These are phyloP conservation scores for Zygotorulaspora mrakii DNA, from an alignment of 1,139 yeast species.

Conservation along the genomic window DNA sequence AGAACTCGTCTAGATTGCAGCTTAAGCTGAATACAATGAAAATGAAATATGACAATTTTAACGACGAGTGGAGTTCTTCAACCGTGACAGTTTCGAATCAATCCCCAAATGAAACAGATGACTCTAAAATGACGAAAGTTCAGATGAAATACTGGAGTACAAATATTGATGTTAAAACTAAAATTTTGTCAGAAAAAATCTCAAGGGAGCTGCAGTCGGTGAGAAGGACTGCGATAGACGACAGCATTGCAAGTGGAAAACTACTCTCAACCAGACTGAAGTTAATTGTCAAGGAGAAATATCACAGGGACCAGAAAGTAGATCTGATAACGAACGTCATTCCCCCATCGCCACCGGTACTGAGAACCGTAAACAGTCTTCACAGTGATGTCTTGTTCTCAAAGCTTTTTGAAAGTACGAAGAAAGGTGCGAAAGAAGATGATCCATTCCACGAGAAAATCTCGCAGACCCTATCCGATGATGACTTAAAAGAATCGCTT, in stretches of 20 bases:
- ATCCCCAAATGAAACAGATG: neutral
- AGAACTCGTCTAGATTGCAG: slow-evolving; percentile 1
- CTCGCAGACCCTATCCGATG: slow-evolving; percentile 9
- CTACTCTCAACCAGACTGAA: slow-evolving; percentile 8
- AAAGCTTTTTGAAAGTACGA: slow-evolving; percentile 8
- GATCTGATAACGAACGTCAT: neutral
- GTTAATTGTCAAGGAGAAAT: slow-evolving; percentile 6
- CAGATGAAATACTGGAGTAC: slow-evolving; percentile 11
- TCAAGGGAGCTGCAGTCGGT: slow-evolving; percentile 12
- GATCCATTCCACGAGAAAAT: slow-evolving; percentile 7
- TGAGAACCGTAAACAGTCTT: slow-evolving; percentile 8
- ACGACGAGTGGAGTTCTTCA: neutral
- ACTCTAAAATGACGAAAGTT: neutral
- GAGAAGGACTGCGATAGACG: slow-evolving; percentile 6
- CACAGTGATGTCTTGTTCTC: slow-evolving; percentile 7
- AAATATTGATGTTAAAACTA: slow-evolving; percentile 10
- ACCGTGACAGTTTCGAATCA: neutral
- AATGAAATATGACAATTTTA: slow-evolving; percentile 8
- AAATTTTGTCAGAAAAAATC: slow-evolving; percentile 10
- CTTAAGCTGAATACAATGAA: slow-evolving; percentile 18
- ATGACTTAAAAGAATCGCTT: slow-evolving; percentile 7
- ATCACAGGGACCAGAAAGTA: slow-evolving; percentile 1
- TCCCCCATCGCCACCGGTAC: slow-evolving; percentile 5
- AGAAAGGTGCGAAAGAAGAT: slow-evolving; percentile 3
- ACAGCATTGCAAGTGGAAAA: slow-evolving; percentile 4